Base-by-base conservation (phyloP, 805 yeast species). In the Candida chauliodis region DNA sequence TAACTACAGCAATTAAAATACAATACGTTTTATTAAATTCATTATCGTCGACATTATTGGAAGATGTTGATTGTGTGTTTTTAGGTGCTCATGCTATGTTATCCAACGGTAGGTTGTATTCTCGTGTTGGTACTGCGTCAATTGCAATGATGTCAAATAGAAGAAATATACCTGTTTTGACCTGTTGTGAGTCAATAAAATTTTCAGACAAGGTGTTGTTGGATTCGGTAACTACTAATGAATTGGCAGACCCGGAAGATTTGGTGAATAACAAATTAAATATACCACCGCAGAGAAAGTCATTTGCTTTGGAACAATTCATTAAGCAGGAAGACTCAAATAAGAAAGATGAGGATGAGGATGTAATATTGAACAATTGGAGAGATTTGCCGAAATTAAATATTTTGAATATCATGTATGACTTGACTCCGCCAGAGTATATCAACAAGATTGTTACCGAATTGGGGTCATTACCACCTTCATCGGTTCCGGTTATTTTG, bases 21-120 rank as follows among this genome's bases (percentile, higher is more conserved):
- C 82, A 87, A 36, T 93, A 93, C 54, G 85, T 84, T 15, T 65
- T 89, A 46, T 77, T 93, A 43, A 83, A 81, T 38, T 83, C 95
- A 14, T 68, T 93, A 35, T 77, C 90, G 3, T 59, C 71, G 3
- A 79, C 93, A 18, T 80, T 88, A 8, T 73, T 93, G 51, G 84
- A 82, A 49, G 89, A 86, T 58, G 91, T 93, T 23, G 93, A 93
- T 50, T 83, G 84, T 48, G 95, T 93, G 5, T 84, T 93, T 59
- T 69, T 93, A 24, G 99, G 99, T 11, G 98, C 98, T 0, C 98
- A 93, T 57, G 95, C 97, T 22, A 89, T 93, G 86, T 73, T 93
- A 41, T 88, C 97, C 7, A 93, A 93, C 56, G 99, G 99, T 1
- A 78, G 89, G 57, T 71, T 93, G 40, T 89, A 86, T 56, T 85